Conservation (phyloP, 2,329 filamentous ascomycete species). For the Colletotrichum filicis region DNA sequence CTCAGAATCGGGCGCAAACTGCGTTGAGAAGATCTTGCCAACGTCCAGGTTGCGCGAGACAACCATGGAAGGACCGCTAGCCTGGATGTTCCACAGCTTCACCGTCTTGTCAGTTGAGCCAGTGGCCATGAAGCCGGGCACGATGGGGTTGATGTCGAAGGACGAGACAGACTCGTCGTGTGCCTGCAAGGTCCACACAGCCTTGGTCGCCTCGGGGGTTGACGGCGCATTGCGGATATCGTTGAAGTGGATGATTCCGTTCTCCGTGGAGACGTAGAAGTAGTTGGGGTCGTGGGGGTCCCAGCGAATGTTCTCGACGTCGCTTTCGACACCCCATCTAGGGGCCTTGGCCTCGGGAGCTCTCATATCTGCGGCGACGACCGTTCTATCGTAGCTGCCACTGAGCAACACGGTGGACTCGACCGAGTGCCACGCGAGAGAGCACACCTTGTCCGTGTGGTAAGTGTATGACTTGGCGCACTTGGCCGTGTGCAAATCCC, state of each 20-base stretch:
- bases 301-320: conserved; percentile 94
- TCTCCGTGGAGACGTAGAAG: conserved; percentile 96
- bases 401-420: conserved; percentile 91
- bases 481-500: conserved; percentile 92
- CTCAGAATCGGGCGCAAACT: conserved; percentile 89
- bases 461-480: conserved; percentile 96
- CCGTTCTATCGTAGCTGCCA: conserved; percentile 93
- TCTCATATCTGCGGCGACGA: conserved; percentile 96
- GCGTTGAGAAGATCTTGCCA: conserved; percentile 91
- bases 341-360: conserved; percentile 84
- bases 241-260: conserved; percentile 90
- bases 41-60: conserved; percentile 92
- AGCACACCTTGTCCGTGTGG: conserved; percentile 98
- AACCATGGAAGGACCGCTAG: conserved; percentile 87
- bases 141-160: conserved; percentile 89
- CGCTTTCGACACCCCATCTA: conserved; percentile 93
- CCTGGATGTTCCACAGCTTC: conserved; percentile 93
- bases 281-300: conserved; percentile 92
- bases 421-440: conserved; percentile 89
- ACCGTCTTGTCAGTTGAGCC: conserved; percentile 95
- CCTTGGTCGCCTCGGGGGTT: conserved; percentile 79
- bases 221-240: conserved; percentile 83
- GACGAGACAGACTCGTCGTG: conserved; percentile 92
- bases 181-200: conserved; percentile 94
- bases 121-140: conserved; percentile 93